Evolutionary conservation across 768 basidiomycete genomes (phyloP), one percentile per base, ranked within the genome.

Genomic region (Cystoderma amianthinum): DNA sequence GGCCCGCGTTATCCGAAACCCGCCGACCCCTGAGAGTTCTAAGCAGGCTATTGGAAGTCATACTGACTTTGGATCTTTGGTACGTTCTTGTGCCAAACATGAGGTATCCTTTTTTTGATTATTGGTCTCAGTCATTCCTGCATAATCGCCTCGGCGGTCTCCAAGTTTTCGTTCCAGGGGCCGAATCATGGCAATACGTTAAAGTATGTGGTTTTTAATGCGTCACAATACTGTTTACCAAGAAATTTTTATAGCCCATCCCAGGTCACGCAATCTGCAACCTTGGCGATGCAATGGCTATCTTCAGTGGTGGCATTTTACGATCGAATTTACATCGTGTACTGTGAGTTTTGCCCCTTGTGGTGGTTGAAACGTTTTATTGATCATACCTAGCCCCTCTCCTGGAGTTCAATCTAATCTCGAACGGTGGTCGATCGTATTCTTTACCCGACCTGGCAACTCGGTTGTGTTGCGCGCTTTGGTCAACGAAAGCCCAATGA

Each of bases 121-220:
- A 56, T 4, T 45, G 63, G 35, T 61, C 4, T 7, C 44, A 80
- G 75, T 78, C 80, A 0, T 77, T 85, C 62, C 60, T 86, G 44
- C 80, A 84, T 50, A 85, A 85, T 52, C 70, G 68, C 2, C 69
- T 85, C 0, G 82, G 84, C 2, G 83, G 84, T 0, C 61, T 86
- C 3, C 83, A 85, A 45, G 82, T 85, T 0, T 63, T 84, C 36
- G 70, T 72, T 0, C 81, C 80, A 1, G 80, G 76, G 12, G 53
- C 69, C 4, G 71, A 78, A 18, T 56, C 69, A 18, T 86, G 83
- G 84, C 74, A 76, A 51, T 85, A 84, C 47, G 64, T 85, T 49
- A 75, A 72, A 69, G 82, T 80, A 36, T 17, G 7, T 17, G 7
- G 18, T 9, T 9, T 16, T 7, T 36, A 36, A 6, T 6, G 7